phyloP scores from a whole-genome alignment of 2,329 filamentous ascomycete species.

The Colletotrichum horii region DNA sequence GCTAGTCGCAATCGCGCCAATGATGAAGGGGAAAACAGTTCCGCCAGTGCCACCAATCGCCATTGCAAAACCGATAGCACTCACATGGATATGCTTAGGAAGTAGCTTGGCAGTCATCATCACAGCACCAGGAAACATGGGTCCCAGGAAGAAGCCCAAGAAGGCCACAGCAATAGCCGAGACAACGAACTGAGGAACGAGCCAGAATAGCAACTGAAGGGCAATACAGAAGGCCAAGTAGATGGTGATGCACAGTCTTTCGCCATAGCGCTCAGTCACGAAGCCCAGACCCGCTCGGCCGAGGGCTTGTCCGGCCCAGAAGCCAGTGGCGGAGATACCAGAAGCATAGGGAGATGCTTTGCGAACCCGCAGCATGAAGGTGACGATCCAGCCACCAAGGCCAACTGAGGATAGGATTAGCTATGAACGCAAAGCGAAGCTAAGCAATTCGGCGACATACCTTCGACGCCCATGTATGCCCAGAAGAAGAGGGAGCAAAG shows the following conservation, averaged over 20 bases:
- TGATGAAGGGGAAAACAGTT: slow-evolving; percentile 64
- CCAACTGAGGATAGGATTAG: slow-evolving; percentile 47
- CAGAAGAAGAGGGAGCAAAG: slow-evolving; percentile 72
- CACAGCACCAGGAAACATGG: slow-evolving; percentile 74
- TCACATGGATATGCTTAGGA: slow-evolving; percentile 72
- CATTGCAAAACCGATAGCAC: slow-evolving; percentile 75
- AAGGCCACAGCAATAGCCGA: slow-evolving; percentile 68
- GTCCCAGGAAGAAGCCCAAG: slow-evolving; percentile 77
- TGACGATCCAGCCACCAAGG: slow-evolving; percentile 80
- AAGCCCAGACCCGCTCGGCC: slow-evolving; percentile 73
- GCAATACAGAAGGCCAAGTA: slow-evolving; percentile 67
- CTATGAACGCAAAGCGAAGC: not conserved
- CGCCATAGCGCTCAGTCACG: slow-evolving; percentile 71
- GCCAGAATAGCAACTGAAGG: slow-evolving; percentile 64
- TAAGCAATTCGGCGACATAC: slow-evolving; percentile 23
- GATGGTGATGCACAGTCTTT: slow-evolving; percentile 61
- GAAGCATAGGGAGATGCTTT: slow-evolving; percentile 68
- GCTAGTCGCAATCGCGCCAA: slow-evolving; percentile 64
- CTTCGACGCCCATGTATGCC: slow-evolving; percentile 76
- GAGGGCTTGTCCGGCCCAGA: slow-evolving; percentile 79
- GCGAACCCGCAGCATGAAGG: slow-evolving; percentile 78
- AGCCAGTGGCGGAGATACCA: slow-evolving; percentile 76
- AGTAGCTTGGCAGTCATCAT: slow-evolving; percentile 75
- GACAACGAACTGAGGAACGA: slow-evolving; percentile 64
- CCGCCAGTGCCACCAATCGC: slow-evolving; percentile 75